These are phyloP conservation scores for Plectosphaerella cucumerina DNA, from an alignment of 2,329 filamentous ascomycete species.

Conservation along the genomic window DNA sequence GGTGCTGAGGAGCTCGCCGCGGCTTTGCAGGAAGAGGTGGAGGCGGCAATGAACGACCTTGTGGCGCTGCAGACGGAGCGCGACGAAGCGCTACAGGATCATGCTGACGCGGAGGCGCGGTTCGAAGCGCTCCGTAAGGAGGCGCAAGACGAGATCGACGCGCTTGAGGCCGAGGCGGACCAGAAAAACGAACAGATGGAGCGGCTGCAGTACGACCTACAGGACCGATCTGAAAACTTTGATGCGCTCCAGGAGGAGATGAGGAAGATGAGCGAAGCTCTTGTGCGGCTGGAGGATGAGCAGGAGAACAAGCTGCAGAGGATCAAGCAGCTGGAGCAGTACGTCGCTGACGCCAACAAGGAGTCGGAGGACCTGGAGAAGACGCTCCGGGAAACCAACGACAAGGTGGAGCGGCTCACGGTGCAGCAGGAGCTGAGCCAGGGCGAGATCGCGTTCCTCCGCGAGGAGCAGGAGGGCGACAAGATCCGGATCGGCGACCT, in stretches of 20 bases:
- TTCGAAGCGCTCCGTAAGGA: slow-evolving; percentile 59
- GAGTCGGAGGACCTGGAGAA: slow-evolving; percentile 85
- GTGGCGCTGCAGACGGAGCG: slow-evolving; percentile 76
- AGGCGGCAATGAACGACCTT: slow-evolving; percentile 74
- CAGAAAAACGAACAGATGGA: slow-evolving; percentile 68
- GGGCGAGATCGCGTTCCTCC: slow-evolving; percentile 87
- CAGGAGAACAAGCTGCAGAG: slow-evolving; percentile 72
- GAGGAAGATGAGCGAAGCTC: slow-evolving; percentile 81
- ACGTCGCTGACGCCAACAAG: slow-evolving; percentile 76
- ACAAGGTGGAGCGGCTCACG: slow-evolving; percentile 80
- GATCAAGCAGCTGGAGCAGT: slow-evolving; percentile 78
- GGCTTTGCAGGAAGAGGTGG: slow-evolving; percentile 75
- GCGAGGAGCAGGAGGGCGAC: slow-evolving; percentile 94
- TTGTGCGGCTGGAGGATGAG: slow-evolving; percentile 86
- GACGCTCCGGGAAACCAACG: slow-evolving; percentile 77
- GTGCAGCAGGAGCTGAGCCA: slow-evolving; percentile 93
- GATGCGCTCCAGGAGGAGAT: slow-evolving; percentile 90
- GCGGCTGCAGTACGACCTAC: slow-evolving; percentile 66
- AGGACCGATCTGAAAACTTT: slow-evolving; percentile 80
- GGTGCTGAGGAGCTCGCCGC: slow-evolving; percentile 54
- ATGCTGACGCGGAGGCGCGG: slow-evolving; percentile 53
- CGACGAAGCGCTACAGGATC: slow-evolving; percentile 73
- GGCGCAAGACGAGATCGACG: slow-evolving; percentile 62
- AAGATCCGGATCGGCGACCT: slow-evolving; percentile 97
- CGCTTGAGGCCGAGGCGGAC: slow-evolving; percentile 67